Evolutionary conservation across 495 filamentous ascomycete species (phyloP), one percentile per base, ranked within the genome.

Genomic region (Lasiosphaeriaceae sp.): DNA sequence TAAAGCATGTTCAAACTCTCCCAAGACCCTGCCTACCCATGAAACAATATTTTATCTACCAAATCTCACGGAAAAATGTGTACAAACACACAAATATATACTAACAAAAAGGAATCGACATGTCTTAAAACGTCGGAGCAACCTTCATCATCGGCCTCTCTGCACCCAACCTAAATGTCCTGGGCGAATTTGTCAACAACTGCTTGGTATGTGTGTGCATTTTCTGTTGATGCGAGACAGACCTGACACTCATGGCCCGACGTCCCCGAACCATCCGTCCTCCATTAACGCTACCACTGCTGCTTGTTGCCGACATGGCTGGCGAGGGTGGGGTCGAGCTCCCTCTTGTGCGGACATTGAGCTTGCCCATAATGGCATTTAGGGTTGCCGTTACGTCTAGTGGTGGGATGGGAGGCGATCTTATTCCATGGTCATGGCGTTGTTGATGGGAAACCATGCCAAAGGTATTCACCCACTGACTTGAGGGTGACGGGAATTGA

Each of bases 331-430:
- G 66, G 14, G 60, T 52, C 20, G 63, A 64, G 8, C 22, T 37
- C 0, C 56, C 61, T n/a, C 61, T 55, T 1, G 59, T 52, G 2
- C 66, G 55, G 8, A 63, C 59, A 44, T 69, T 66, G 11, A 69
- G 53, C 53, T 63, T 66, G 46, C 57, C 50, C 64, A 66, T 66
- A 64, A 69, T 69, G 9, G 62, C 55, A 7, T 51, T 61, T 52
- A 69, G 58, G 5, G 64, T 64, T 0, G 61, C 56, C 0, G 52
- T 39, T 1, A 56, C 51, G 29, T 66, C 61, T 1, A 66, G 48
- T 0, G 61, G 59, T 34, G 58, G 63, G 1, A 58, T 64, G 11
- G 62, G 61, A 7, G 61, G 61, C 4, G 58, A 59, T 19, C 56
- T 48, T 0, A 52, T 39, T 11, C 48, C 43, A 29, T 49, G 55